Evolutionary conservation across 2,329 filamentous ascomycete species (phyloP).

Genomic region (Fusarium begoniae): DNA sequence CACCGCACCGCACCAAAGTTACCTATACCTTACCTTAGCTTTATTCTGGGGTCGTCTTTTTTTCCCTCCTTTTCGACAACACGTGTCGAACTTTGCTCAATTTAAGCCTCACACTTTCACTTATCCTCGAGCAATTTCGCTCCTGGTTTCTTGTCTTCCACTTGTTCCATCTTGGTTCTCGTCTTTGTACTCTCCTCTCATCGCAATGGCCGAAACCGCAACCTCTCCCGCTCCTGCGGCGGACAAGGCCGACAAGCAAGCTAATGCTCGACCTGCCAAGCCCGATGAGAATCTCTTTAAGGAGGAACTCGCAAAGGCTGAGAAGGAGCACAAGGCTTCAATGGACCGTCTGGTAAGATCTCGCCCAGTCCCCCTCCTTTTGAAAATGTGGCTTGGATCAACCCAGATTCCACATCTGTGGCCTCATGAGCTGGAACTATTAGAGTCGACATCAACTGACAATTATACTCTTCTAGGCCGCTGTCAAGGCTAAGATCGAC

Average conservation of each 20-base stretch:
- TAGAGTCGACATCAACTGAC: conserved; percentile 24
- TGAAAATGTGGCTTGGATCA: conserved; percentile 6
- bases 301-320: conserved; percentile 77
- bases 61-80: conserved; percentile 23
- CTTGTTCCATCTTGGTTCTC: conserved; percentile 6
- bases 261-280: conserved; percentile 75
- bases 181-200: conserved; percentile 34
- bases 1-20: conserved; percentile 16
- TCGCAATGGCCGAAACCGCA: conserved; percentile 57
- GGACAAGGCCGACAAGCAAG: conserved; percentile 43
- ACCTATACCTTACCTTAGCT: conserved; percentile 21
- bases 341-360: conserved; percentile 66
- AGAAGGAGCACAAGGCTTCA: conserved; percentile 84
- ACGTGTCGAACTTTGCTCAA: conserved; percentile 30
- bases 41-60: conserved; percentile 27
- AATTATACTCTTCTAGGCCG: conserved; percentile 67
- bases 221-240: conserved; percentile 56
- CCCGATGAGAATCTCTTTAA: conserved; percentile 90
- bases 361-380: conserved; percentile 22
- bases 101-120: conserved; percentile 5
- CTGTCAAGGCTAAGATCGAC: conserved; percentile 88
- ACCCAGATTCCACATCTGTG: conserved; percentile 31
- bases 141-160: conserved; percentile 32
- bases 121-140: conserved; percentile 28
- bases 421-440: conserved; percentile 19